Evolutionary conservation across 2,329 filamentous ascomycete genomes (phyloP).

Genomic region (Apiospora hydei): DNA sequence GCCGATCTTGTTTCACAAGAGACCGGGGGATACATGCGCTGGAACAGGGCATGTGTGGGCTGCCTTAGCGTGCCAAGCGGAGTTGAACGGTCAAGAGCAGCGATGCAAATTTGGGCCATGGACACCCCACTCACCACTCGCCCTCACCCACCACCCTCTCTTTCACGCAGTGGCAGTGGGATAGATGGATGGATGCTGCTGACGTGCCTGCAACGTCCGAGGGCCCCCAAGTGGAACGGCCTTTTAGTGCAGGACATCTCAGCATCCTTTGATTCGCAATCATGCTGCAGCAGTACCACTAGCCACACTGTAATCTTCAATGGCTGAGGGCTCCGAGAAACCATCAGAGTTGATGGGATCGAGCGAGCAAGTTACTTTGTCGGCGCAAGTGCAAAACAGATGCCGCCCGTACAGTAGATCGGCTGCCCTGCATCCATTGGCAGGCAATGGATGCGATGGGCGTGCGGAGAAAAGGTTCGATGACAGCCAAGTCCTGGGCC

Average conservation of each 20-base stretch:
- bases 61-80: conserved; percentile 34
- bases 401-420: conserved; percentile 14
- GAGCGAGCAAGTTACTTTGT: conserved; percentile 21
- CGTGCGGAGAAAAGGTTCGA: conserved; percentile 19
- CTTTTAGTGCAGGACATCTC: conserved; percentile 30
- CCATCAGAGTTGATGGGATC: conserved; percentile 28
- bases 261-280: conserved; percentile 34
- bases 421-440: neutral
- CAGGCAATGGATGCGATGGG: neutral
- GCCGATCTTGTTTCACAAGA: conserved; percentile 59
- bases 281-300: conserved; percentile 30
- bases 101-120: conserved; percentile 30
- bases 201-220: conserved; percentile 38
- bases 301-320: conserved; percentile 35
- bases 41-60: conserved; percentile 45
- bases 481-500: conserved; percentile 9
- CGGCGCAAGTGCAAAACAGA: conserved; percentile 19
- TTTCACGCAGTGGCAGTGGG: conserved; percentile 9
- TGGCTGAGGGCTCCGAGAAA: conserved; percentile 28
- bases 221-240: conserved; percentile 34
- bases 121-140: conserved; percentile 8
- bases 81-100: conserved; percentile 27
- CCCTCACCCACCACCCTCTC: conserved; percentile 1
- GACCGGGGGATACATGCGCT: conserved; percentile 48
- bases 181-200: conserved; percentile 27